Evolutionary conservation across 306 rosid species (phyloP).

Genomic region (Notholithocarpus densiflorus): DNA sequence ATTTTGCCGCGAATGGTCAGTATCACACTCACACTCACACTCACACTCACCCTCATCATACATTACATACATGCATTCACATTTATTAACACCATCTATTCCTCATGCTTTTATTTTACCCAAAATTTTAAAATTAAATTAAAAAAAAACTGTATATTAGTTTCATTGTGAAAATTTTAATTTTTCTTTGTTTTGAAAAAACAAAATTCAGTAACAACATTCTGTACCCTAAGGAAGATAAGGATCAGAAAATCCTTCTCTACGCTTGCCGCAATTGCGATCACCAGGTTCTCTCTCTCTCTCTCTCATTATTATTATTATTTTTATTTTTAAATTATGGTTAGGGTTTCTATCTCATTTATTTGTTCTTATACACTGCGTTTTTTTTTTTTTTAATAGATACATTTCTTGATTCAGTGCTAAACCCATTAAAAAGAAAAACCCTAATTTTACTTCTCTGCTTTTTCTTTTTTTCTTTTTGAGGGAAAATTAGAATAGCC

Average conservation of each 20-base stretch:
- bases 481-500: too few relatives aligned
- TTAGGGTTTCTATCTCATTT: not conserved
- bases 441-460: not conserved
- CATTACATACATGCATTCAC: not conserved
- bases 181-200: not conserved
- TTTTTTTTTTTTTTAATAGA: not conserved
- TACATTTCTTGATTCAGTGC: not conserved
- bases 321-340: too few relatives aligned
- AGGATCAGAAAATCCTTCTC: slow-evolving; percentile 71
- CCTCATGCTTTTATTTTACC: not conserved
- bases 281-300: slow-evolving; percentile 59
- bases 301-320: not conserved
- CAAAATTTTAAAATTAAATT: not conserved
- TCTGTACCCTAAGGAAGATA: slow-evolving; percentile 91
- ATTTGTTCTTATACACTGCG: not conserved
- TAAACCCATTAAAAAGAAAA: not conserved
- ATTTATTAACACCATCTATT: not conserved
- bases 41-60: not conserved
- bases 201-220: slow-evolving; percentile 73
- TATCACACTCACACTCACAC: not conserved
- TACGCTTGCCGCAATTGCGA: slow-evolving; percentile 97
- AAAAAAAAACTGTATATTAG: not conserved
- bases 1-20: slow-evolving; percentile 96
- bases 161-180: not conserved
- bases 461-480: not conserved